Conservation (phyloP, 495 filamentous ascomycete species). For the Oleoguttula mirabilis region DNA sequence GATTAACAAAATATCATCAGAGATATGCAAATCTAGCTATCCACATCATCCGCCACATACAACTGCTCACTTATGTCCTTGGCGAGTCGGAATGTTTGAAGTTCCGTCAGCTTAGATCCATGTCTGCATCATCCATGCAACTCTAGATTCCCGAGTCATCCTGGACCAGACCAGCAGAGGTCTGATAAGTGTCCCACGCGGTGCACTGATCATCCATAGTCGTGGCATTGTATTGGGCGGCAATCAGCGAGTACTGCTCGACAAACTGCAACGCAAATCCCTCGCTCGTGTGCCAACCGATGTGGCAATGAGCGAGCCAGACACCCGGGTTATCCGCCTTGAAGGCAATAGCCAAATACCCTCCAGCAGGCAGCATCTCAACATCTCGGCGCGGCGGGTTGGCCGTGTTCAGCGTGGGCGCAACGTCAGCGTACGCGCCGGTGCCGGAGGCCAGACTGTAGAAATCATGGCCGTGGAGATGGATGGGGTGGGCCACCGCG, state of each 20-base stretch:
- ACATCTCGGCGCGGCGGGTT: conserved; percentile 27
- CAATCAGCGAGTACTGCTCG: conserved; percentile 5
- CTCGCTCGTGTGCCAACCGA: conserved; percentile 26
- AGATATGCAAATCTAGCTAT: too few species aligned
- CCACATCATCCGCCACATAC: too few species aligned
- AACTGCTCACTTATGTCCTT: too few species aligned
- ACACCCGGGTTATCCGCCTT: conserved; percentile 27
- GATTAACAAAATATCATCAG: too few species aligned
- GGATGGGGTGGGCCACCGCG: conserved; percentile 15
- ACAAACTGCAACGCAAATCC: conserved; percentile 28
- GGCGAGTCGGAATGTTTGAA: too few species aligned
- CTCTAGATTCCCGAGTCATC: conserved; percentile 20
- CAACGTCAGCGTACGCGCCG: conserved; percentile 6
- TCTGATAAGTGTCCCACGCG: neutral
- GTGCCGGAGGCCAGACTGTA: conserved; percentile 22
- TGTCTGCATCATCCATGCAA: too few species aligned
- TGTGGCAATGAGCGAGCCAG: conserved; percentile 30
- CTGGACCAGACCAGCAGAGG: neutral
- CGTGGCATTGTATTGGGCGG: neutral
- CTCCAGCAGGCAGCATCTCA: conserved; percentile 23
- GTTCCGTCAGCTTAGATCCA: too few species aligned
- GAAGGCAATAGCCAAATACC: conserved; percentile 28
- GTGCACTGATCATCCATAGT: neutral
- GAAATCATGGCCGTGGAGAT: conserved; percentile 32
- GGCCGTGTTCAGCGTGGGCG: conserved; percentile 15